Conservation (phyloP, 2,329 filamentous ascomycete genomes). For the Biscogniauxia marginata region DNA sequence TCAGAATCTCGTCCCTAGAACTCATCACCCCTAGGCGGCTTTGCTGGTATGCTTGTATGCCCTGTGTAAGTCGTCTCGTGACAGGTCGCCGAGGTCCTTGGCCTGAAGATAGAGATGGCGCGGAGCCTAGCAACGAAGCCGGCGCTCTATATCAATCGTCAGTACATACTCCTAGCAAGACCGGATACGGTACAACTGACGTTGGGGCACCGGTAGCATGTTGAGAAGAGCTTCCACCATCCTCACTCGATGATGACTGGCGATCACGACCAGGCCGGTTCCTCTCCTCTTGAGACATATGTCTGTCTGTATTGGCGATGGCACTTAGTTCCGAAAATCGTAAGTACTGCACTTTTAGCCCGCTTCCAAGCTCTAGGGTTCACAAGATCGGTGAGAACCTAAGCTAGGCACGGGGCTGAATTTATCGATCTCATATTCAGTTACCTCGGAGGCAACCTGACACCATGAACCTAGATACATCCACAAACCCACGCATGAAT, state of each 20-base stretch:
- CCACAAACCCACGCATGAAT: background rate
- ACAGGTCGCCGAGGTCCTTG: slow-evolving; percentile 6
- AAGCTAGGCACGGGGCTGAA: background rate
- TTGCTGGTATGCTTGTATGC: slow-evolving; percentile 8
- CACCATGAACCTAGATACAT: background rate
- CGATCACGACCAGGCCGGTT: background rate
- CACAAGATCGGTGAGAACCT: too few species aligned
- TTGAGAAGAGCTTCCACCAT: background rate
- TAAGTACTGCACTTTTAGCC: background rate
- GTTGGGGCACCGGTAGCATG: background rate
- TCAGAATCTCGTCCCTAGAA: slow-evolving; percentile 5
- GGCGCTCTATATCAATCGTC: background rate
- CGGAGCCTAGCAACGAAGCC: background rate
- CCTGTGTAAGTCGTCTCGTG: slow-evolving; percentile 5
- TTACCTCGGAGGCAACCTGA: background rate
- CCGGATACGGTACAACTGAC: background rate
- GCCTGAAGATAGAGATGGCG: slow-evolving; percentile 5
- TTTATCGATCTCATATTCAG: background rate
- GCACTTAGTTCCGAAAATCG: background rate
- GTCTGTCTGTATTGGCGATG: background rate
- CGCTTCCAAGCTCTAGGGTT: background rate
- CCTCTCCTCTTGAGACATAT: background rate
- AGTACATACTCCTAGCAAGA: background rate
- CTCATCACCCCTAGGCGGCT: background rate
- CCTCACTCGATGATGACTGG: background rate